phyloP scores from a whole-genome alignment of 345 rosid genomes.

The Euphorbia tirucalli region DNA sequence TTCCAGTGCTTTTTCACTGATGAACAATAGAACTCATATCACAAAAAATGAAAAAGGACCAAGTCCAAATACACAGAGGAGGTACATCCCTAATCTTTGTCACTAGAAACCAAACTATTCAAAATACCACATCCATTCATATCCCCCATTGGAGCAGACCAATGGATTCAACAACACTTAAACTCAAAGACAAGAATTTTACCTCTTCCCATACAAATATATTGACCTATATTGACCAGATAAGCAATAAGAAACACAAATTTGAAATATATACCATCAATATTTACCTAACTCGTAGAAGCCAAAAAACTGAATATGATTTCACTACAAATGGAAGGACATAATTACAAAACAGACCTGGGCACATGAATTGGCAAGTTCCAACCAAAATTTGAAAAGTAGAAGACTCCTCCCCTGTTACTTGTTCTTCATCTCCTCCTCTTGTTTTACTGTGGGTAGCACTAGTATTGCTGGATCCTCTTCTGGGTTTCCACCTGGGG shows the following conservation, averaged over 20 bases:
- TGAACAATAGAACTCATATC: not conserved
- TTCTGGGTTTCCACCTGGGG: too few relatives aligned
- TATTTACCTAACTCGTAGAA: too few relatives aligned
- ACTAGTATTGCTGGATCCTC: not conserved
- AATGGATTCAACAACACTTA: not conserved
- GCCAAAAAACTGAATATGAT: too few relatives aligned
- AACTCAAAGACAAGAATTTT: not conserved
- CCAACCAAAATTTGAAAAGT: constrained; percentile 41
- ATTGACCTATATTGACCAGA: too few relatives aligned
- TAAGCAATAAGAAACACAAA: too few relatives aligned
- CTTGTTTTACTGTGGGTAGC: too few relatives aligned
- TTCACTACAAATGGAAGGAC: not conserved
- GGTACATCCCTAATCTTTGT: too few relatives aligned
- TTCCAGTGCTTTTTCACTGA: not conserved
- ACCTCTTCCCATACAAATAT: not conserved
- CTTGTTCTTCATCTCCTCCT: constrained; percentile 4
- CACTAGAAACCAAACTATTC: too few relatives aligned
- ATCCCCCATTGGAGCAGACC: not conserved
- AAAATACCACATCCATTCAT: too few relatives aligned
- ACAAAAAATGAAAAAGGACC: too few relatives aligned
- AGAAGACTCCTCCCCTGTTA: constrained; percentile 1
- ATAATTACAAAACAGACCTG: constrained; percentile 42
- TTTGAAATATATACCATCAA: too few relatives aligned
- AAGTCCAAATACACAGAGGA: not conserved
- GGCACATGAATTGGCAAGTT: constrained; percentile 88